Conservation (phyloP, 2,329 filamentous ascomycete genomes). For the Furcasterigmium sp. region DNA sequence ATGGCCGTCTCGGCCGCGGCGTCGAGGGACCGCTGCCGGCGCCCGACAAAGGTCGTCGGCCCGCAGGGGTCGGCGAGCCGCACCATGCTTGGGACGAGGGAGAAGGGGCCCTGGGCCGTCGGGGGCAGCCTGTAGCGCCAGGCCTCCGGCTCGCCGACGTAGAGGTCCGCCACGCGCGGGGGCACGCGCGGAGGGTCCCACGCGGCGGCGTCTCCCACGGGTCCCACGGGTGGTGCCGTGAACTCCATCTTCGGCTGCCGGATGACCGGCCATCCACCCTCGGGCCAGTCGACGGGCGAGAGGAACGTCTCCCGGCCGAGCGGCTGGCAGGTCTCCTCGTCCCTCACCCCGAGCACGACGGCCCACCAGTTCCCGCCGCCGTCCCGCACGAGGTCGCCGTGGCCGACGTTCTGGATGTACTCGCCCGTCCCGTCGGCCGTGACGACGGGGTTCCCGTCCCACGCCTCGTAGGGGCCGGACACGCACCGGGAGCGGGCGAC, state of each 20-base stretch:
- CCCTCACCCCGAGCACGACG: background rate
- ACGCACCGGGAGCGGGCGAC: conserved; percentile 18
- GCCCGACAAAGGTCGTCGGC: conserved; percentile 3
- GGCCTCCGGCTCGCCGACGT: background rate
- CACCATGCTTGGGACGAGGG: background rate
- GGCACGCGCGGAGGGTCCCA: background rate
- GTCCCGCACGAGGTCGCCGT: conserved; percentile 52
- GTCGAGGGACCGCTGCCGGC: conserved; percentile 2
- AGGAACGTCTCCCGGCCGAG: conserved; percentile 6
- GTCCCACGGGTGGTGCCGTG: background rate
- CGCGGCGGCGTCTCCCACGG: background rate
- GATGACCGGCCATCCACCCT: conserved; percentile 4
- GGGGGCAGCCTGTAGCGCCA: background rate
- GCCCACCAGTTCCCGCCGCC: conserved; percentile 30
- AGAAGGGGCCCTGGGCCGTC: background rate
- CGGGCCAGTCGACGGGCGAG: conserved; percentile 4
- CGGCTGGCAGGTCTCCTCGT: background rate
- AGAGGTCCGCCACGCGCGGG: background rate
- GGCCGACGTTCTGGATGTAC: conserved; percentile 48
- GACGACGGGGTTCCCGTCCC: conserved; percentile 27
- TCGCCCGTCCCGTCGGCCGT: conserved; percentile 36
- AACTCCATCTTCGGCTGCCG: conserved; percentile 2
- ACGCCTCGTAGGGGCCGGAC: conserved; percentile 20
- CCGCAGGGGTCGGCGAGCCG: background rate
- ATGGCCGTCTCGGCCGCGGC: background rate